Evolutionary conservation across 805 yeast species (phyloP).

Genomic region (Wickerhamiella slavikovae): DNA sequence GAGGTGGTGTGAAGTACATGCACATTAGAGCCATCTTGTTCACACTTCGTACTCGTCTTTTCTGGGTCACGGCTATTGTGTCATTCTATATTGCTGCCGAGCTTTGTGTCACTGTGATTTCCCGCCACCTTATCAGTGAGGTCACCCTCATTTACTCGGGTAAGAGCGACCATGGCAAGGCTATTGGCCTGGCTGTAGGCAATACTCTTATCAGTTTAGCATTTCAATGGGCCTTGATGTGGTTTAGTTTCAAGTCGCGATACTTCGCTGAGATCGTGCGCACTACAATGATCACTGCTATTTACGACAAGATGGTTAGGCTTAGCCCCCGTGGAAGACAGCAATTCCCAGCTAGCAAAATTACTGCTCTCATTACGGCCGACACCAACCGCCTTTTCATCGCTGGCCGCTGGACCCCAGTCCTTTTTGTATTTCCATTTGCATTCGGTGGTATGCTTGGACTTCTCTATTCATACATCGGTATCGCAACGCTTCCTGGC

Average conservation of each 20-base stretch:
- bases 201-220: constrained; percentile 33
- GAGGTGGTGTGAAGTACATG: constrained; percentile 5
- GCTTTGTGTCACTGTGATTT: constrained; percentile 11
- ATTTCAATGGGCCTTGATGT: constrained; percentile 32
- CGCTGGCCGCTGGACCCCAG: constrained; percentile 11
- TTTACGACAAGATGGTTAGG: constrained; percentile 45
- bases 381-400: constrained; percentile 66
- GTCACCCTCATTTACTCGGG: constrained; percentile 5
- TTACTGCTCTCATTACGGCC: constrained; percentile 63
- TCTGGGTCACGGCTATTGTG: constrained; percentile 1
- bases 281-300: constrained; percentile 48
- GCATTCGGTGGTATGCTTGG: constrained; percentile 29
- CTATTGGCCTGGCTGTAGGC: constrained; percentile 63
- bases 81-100: constrained; percentile 9
- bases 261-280: constrained; percentile 51
- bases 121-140: constrained; percentile 7
- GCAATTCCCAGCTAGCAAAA: constrained; percentile 42
- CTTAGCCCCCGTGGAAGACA: constrained; percentile 37
- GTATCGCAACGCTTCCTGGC: constrained; percentile 57
- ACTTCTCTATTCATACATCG: constrained; percentile 44
- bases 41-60: constrained; percentile 9
- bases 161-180: constrained; percentile 17
- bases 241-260: constrained; percentile 40
- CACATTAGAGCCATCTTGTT: constrained; percentile 11
- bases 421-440: constrained; percentile 7